Evolutionary conservation across 805 yeast genomes (phyloP).

Genomic region (Sugiyamaella valdiviana): DNA sequence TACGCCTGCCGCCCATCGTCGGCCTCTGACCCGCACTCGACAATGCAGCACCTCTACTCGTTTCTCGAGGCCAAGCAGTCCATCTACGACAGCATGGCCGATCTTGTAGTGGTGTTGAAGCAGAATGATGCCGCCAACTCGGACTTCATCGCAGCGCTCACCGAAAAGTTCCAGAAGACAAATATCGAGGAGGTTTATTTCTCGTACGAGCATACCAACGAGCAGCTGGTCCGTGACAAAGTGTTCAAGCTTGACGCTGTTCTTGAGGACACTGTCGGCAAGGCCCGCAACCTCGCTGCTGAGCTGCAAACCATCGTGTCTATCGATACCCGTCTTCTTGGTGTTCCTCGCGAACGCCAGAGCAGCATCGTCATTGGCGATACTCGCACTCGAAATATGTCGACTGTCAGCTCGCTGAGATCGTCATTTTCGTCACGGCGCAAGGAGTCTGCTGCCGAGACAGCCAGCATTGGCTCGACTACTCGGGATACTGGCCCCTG

Average conservation of each 20-base stretch:
- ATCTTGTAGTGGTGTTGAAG: slow-evolving; percentile 8
- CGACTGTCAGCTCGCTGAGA: background rate
- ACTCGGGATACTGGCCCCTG: slow-evolving; percentile 34
- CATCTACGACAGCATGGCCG: slow-evolving; percentile 39
- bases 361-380: background rate
- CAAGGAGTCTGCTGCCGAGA: slow-evolving; percentile 7
- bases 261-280: slow-evolving; percentile 1
- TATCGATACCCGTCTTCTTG: slow-evolving; percentile 4
- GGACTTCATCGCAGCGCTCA: slow-evolving; percentile 17
- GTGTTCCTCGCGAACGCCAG: background rate
- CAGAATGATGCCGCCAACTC: slow-evolving; percentile 14
- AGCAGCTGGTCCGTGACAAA: slow-evolving; percentile 12
- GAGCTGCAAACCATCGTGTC: slow-evolving; percentile 5
- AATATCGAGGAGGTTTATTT: slow-evolving; percentile 16
- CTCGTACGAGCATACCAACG: slow-evolving; percentile 13
- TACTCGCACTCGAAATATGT: background rate
- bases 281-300: slow-evolving; percentile 6
- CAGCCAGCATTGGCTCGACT: slow-evolving; percentile 2
- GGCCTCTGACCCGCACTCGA: slow-evolving; percentile 7
- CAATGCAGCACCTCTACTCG: slow-evolving; percentile 42
- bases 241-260: slow-evolving; percentile 5
- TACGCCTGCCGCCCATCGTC: slow-evolving; percentile 13
- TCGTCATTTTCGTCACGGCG: slow-evolving; percentile 4
- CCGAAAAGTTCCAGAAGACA: slow-evolving; percentile 14
- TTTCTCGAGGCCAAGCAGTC: slow-evolving; percentile 70